Base-by-base conservation (phyloP, 73 alveolate species). In the Blepharisma stoltei region DNA sequence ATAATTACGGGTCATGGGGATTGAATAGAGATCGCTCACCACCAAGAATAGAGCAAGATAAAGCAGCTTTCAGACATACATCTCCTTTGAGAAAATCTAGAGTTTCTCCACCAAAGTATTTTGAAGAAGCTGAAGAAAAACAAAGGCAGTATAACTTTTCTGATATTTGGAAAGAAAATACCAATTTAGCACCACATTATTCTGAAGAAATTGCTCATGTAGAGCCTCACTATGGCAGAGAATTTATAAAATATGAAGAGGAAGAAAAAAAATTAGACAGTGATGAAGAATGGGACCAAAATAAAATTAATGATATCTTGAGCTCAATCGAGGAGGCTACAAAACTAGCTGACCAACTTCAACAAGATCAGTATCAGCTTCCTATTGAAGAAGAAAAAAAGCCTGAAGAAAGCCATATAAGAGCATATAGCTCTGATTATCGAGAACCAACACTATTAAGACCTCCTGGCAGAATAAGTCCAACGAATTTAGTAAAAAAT, bases 231-330 rank as follows among this genome's bases (percentile, higher is more conserved):
- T 14, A 14, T 52, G 14, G 11, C 46, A 60, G 23, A 60, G 73
- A 60, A 60, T 20, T 1, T 14, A 60, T 18, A 20, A 25, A 14
- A 20, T 60, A 14, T 14, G 45, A 60, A 60, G 73, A n/a, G 18
- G 73, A 60, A 14, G 49, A 60, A 60, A 32, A 32, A 3, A 32
- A 32, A 32, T 32, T 3, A 32, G 41, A 32, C 41, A 32, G 41
- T 32, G 73, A 60, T 25, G 73, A 60, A 8, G 73, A 60, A 8
- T 60, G 73, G 73, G 23, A 60, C 5, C 73, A n/a, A 20, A 38
- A 60, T 25, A 60, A 25, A 60, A 60, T 60, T 25, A 38, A n/a
- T 18, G 73, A 60, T 25, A 25, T 60, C 49, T 25, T 60, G 2
- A 60, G 23, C 14, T 14, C 73, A 20, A 60, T 60, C 0, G 48